These are phyloP conservation scores for Pouteria glomerata DNA, from an alignment of 148 eudicot genomes.

Conservation along the genomic window DNA sequence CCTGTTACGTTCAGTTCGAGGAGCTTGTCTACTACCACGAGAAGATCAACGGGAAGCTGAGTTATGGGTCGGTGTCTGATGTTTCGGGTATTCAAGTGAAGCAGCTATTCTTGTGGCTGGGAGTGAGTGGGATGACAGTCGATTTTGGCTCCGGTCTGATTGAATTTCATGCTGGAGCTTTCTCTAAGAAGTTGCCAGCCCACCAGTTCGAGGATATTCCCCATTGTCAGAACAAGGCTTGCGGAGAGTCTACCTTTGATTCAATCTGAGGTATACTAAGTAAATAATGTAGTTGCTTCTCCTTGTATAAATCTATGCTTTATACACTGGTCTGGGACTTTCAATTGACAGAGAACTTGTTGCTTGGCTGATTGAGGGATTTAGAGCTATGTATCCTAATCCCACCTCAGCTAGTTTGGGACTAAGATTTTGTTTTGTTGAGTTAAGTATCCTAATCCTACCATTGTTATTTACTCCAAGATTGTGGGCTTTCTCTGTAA, in stretches of 20 bases:
- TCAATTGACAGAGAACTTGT: too few relatives aligned
- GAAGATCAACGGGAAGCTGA: slow-evolving; percentile 47
- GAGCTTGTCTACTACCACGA: slow-evolving; percentile 60
- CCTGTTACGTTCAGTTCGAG: slow-evolving; percentile 65
- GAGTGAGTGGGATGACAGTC: slow-evolving; percentile 54
- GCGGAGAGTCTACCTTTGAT: background rate
- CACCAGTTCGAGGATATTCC: slow-evolving; percentile 44
- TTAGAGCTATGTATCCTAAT: too few relatives aligned
- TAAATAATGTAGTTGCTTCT: too few relatives aligned
- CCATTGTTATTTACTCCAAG: too few relatives aligned
- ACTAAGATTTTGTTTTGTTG: too few relatives aligned
- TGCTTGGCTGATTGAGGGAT: too few relatives aligned
- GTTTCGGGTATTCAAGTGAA: slow-evolving; percentile 81
- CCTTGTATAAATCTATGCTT: too few relatives aligned
- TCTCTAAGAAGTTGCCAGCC: slow-evolving; percentile 64
- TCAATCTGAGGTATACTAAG: slow-evolving; percentile 25
- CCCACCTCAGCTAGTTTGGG: too few relatives aligned
- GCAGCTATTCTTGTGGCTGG: slow-evolving; percentile 60
- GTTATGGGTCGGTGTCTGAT: slow-evolving; percentile 42
- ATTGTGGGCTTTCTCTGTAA: too few relatives aligned
- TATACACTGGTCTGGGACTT: too few relatives aligned
- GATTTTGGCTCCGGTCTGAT: slow-evolving; percentile 40
- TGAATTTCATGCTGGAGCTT: slow-evolving; percentile 58
- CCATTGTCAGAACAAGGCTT: slow-evolving; percentile 38
- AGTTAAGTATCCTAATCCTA: too few relatives aligned